phyloP scores from a whole-genome alignment of 2,329 filamentous ascomycete genomes.

The Xylaria sp. region DNA sequence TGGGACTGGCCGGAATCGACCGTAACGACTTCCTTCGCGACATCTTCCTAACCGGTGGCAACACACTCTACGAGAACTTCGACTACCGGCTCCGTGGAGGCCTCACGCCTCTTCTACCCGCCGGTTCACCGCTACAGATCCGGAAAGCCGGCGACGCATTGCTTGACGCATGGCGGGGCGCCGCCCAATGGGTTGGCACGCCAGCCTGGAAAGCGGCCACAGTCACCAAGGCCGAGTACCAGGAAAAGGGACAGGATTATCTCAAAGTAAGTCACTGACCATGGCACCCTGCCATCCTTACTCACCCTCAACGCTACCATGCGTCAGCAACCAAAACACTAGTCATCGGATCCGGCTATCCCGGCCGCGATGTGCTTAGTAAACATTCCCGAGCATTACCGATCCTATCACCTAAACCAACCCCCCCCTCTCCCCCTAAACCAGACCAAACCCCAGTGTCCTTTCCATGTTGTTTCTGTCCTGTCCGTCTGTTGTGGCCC shows the following conservation, averaged over 20 bases:
- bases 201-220: constrained; percentile 57
- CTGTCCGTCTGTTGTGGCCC: too few species aligned
- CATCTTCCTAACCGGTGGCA: constrained; percentile 92
- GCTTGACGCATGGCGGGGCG: constrained; percentile 89
- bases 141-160: constrained; percentile 70
- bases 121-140: constrained; percentile 61
- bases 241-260: constrained; percentile 90
- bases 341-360: constrained; percentile 7
- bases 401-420: not conserved
- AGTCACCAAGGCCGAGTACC: constrained; percentile 75
- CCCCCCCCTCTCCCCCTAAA: not conserved
- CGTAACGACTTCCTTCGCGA: constrained; percentile 72
- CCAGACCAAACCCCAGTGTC: not conserved
- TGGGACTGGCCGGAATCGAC: constrained; percentile 41
- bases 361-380: constrained; percentile 14
- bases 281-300: not conserved
- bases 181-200: constrained; percentile 73
- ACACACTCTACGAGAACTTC: constrained; percentile 79
- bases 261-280: constrained; percentile 61
- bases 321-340: constrained; percentile 13
- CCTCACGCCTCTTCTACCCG: constrained; percentile 65
- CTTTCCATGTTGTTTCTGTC: too few species aligned
- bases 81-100: constrained; percentile 74
- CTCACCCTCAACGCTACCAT: constrained; percentile 7
- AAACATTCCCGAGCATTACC: not conserved